Conservation (phyloP, 371 early-diverging fungal genomes). For the Polyrhizophydium stewartii region DNA sequence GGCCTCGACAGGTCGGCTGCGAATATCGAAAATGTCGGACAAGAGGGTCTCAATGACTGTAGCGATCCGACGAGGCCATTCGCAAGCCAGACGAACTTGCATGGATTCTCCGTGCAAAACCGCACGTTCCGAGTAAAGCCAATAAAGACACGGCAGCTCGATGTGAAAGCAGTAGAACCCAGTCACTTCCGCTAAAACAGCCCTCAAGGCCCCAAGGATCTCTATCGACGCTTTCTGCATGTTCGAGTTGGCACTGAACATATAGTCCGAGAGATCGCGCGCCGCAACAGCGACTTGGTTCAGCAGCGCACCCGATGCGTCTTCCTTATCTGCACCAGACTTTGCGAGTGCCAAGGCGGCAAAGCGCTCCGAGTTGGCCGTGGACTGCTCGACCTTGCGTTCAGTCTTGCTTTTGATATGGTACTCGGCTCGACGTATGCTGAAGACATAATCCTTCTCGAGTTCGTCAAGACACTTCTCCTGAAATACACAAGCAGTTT, state of each 20-base stretch:
- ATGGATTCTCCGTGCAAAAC: conserved; percentile 11
- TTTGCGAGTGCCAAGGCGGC: conserved; percentile 12
- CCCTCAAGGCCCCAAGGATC: conserved; percentile 9
- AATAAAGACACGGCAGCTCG: conserved; percentile 13
- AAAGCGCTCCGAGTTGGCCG: conserved; percentile 11
- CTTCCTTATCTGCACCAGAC: conserved; percentile 14
- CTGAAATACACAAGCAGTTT: background rate
- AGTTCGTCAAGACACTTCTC: conserved; percentile 15
- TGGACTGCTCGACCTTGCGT: background rate
- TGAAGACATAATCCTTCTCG: conserved; percentile 16
- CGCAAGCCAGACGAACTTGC: conserved; percentile 8
- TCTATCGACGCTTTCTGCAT: conserved; percentile 16
- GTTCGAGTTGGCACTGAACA: conserved; percentile 27
- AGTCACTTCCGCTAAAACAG: conserved; percentile 11
- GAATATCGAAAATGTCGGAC: conserved; percentile 19
- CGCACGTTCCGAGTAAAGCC: conserved; percentile 8
- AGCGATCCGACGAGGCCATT: conserved; percentile 19
- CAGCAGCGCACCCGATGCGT: conserved; percentile 9
- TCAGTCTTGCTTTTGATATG: background rate
- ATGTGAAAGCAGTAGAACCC: conserved; percentile 14
- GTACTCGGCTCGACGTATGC: conserved; percentile 20
- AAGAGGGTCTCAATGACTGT: conserved; percentile 13
- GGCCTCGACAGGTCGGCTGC: too few species aligned
- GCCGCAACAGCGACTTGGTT: conserved; percentile 15
- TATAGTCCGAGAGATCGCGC: conserved; percentile 15